Evolutionary conservation across 768 basidiomycete genomes (phyloP).

Genomic region (Rhodotorula graminis): DNA sequence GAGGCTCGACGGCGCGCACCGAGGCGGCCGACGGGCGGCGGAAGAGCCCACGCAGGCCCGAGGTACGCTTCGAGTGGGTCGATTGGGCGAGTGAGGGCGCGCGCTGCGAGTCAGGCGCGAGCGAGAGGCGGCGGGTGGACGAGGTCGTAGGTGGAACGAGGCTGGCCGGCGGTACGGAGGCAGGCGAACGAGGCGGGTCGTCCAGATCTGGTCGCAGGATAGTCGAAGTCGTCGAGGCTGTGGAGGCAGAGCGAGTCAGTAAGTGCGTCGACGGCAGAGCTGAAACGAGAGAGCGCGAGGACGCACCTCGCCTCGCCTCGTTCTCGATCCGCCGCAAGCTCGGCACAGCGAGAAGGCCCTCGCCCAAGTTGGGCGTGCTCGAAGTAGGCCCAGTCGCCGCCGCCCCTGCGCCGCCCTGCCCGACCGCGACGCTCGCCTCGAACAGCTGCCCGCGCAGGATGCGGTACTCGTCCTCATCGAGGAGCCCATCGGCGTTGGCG

Average conservation of each 20-base stretch:
- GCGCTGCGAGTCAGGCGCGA: too few relatives aligned
- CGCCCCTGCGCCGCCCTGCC: too few relatives aligned
- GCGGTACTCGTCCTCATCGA: slow-evolving; percentile 42
- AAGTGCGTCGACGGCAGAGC: neutral
- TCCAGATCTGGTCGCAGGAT: too few relatives aligned
- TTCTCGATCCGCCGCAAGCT: neutral
- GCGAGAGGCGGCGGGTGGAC: too few relatives aligned
- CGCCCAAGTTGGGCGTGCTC: neutral
- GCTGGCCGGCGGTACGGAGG: too few relatives aligned
- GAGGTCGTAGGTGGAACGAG: too few relatives aligned
- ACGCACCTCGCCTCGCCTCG: neutral
- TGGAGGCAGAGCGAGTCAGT: neutral
- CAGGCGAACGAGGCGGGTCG: too few relatives aligned
- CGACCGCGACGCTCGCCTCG: neutral
- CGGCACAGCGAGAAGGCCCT: slow-evolving; percentile 5
- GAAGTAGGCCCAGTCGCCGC: neutral
- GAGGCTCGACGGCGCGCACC: neutral
- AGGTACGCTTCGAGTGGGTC: neutral
- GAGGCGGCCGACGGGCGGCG: neutral
- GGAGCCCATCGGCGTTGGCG: slow-evolving; percentile 36
- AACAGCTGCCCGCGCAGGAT: slow-evolving; percentile 35
- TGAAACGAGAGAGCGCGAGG: neutral
- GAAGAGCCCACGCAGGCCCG: neutral
- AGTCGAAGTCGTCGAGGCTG: too few relatives aligned
- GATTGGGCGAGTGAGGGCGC: neutral